Conservation (phyloP, 2,329 filamentous ascomycete species). For the Neopestalotiopsis sp. region DNA sequence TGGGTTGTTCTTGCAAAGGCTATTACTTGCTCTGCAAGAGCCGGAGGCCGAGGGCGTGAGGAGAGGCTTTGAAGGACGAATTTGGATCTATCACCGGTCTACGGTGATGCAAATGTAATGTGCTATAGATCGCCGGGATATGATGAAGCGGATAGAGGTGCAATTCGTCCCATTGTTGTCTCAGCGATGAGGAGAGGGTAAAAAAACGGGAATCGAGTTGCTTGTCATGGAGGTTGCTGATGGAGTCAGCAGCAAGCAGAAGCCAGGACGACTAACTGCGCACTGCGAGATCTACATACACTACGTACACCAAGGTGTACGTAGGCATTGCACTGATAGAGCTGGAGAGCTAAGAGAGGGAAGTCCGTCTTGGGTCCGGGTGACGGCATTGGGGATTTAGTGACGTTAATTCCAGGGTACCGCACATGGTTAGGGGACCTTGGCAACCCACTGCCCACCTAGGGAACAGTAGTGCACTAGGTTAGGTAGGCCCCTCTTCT, state of each 20-base stretch:
- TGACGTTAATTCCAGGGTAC: no score
- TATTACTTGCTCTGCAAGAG: not conserved
- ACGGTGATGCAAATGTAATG: not conserved
- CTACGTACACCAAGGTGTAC: not conserved
- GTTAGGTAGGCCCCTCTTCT: no score
- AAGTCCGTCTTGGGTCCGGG: not conserved
- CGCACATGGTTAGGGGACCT: no score
- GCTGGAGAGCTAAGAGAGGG: not conserved
- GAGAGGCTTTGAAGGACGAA: not conserved
- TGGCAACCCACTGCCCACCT: no score
- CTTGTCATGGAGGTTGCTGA: not conserved
- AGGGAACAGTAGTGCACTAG: no score
- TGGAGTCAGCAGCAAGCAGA: not conserved
- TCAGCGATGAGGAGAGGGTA: not conserved
- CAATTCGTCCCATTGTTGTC: constrained; percentile 3
- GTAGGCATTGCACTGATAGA: not conserved
- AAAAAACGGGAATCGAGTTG: not conserved
- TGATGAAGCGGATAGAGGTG: not conserved
- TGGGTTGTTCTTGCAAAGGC: not conserved
- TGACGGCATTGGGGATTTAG: no score
- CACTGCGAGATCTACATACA: not conserved
- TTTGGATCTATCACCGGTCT: constrained; percentile 1
- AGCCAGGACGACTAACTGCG: not conserved
- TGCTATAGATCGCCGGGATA: not conserved
- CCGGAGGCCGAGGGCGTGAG: not conserved